Evolutionary conservation across 2,329 filamentous ascomycete species (phyloP), one percentile per base, ranked within the genome.

Genomic region (Sordariomycetes sp.): DNA sequence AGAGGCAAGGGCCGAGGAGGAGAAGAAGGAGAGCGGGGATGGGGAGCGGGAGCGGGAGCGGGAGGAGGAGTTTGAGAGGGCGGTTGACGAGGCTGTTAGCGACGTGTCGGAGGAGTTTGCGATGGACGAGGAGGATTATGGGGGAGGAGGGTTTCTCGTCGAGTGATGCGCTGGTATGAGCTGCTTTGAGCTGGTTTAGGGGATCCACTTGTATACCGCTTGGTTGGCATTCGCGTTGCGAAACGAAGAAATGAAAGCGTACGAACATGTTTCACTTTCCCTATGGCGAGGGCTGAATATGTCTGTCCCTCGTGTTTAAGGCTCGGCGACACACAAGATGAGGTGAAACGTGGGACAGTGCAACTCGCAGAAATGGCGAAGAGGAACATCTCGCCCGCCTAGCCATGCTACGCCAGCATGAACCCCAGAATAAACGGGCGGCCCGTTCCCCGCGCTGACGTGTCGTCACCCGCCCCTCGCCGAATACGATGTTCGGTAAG

Each of bases 1-100:
- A 4, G 55, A 57, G 55, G 46, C 25, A 32, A 20, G 22, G 24
- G 40, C 14, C 14, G 55, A 40, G 55, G 80, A 75, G 0, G 80
- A 79, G 1, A 79, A 80, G 3, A 75, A 76, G 51, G 74, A 73
- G 0, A 74, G 74, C 22, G 76, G 79, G 48, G 75, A 78, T 58
- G 70, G 66, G 28, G 70, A 70, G 46, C 70, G 69, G 0, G 70
- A 70, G 46, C 70, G 69, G 0, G 71, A 71, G 35, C 68, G 68
- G 14, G 60, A 64, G 24, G 59, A 61, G 46, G 70, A 72, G 50
- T 62, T 72, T 53, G 72, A 72, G 6, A 65, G 65, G n/a, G 67
- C 68, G 53, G 60, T 70, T 25, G 68, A 69, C 8, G 68, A 70
- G 34, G 74, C 67, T 6, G 64, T 66, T 53, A 72, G 74, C 57